phyloP scores from a whole-genome alignment of 495 filamentous ascomycete genomes.

The Alectoria sarmentosa region DNA sequence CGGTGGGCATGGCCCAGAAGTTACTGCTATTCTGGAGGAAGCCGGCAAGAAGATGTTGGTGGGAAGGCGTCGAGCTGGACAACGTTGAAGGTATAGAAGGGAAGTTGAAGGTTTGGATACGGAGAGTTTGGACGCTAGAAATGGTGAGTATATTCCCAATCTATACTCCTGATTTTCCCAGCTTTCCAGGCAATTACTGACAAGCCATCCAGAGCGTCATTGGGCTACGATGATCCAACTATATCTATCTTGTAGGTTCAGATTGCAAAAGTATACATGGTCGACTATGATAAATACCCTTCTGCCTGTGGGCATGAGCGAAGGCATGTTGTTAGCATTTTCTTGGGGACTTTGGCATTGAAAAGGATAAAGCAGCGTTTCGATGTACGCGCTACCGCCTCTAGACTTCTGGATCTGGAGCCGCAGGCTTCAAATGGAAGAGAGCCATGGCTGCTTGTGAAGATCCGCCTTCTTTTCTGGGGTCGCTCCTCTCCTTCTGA shows the following conservation, averaged over 20 bases:
- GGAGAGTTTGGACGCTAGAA: constrained; percentile 96
- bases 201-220: constrained; percentile 61
- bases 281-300: constrained; percentile 5
- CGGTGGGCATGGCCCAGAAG: constrained; percentile 98
- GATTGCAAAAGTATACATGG: constrained; percentile 6
- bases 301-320: constrained; percentile 5
- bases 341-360: constrained; percentile 5
- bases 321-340: constrained; percentile 10
- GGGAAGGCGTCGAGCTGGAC: constrained; percentile 94
- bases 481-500: neutral
- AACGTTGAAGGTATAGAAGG: constrained; percentile 87
- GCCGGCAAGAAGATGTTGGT: constrained; percentile 94
- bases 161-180: neutral
- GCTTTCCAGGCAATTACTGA: neutral
- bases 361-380: neutral
- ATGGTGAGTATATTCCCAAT: constrained; percentile 55
- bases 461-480: neutral
- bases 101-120: constrained; percentile 94
- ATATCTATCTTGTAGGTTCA: constrained; percentile 1
- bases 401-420: neutral
- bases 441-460: neutral
- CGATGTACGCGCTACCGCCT: neutral
- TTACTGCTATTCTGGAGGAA: constrained; percentile 97
- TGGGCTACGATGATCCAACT: constrained; percentile 59
- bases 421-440: neutral